A percentile compares a stretch with the other conserved stretches of the same genome.
These are phyloP conservation scores for Cephalotrichum gorgonifer DNA, from an alignment of 2,329 filamentous ascomycete genomes.

Conservation along the genomic window DNA sequence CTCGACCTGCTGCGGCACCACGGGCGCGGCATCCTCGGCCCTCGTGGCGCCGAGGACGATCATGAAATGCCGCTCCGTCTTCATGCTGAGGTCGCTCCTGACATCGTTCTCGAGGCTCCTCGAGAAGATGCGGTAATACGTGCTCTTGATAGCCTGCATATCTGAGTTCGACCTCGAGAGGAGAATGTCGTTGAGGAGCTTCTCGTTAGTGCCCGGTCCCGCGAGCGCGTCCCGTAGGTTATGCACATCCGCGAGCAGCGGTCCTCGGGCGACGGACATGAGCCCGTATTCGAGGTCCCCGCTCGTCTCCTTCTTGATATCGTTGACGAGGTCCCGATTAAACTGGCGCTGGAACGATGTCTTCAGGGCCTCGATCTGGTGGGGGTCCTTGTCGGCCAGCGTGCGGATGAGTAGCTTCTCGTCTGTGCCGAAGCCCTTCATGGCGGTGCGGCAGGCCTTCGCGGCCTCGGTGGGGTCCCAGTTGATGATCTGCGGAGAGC, in stretches of 20 bases:
- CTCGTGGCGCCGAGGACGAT: conserved; percentile 67
- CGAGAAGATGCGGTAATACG: conserved; percentile 60
- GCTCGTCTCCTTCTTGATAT: conserved; percentile 68
- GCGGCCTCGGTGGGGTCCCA: conserved; percentile 62
- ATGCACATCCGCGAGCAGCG: conserved; percentile 65
- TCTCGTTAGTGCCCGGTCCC: conserved; percentile 78
- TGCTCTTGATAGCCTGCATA: conserved; percentile 71
- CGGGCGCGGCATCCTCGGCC: conserved; percentile 66
- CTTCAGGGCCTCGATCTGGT: conserved; percentile 63
- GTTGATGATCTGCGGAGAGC: conserved; percentile 56
- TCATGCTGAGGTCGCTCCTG: conserved; percentile 69
- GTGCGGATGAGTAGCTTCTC: conserved; percentile 65
- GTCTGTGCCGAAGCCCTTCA: conserved; percentile 91
- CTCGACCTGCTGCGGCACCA: conserved; percentile 64
- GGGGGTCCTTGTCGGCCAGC: conserved; percentile 63
- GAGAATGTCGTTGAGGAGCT: conserved; percentile 75
- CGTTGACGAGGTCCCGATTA: conserved; percentile 59
- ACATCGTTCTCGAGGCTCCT: conserved; percentile 62
- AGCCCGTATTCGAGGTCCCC: conserved; percentile 67
- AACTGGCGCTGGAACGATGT: conserved; percentile 54
- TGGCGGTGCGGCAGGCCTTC: conserved; percentile 63
- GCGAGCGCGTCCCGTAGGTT: conserved; percentile 62
- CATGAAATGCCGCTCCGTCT: conserved; percentile 77
- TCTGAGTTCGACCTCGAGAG: conserved; percentile 80
- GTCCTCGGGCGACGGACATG: conserved; percentile 66